Evolutionary conservation across 2,329 filamentous ascomycete genomes (phyloP), one percentile per base, ranked within the genome.

Genomic region (Diaporthe vaccinii): DNA sequence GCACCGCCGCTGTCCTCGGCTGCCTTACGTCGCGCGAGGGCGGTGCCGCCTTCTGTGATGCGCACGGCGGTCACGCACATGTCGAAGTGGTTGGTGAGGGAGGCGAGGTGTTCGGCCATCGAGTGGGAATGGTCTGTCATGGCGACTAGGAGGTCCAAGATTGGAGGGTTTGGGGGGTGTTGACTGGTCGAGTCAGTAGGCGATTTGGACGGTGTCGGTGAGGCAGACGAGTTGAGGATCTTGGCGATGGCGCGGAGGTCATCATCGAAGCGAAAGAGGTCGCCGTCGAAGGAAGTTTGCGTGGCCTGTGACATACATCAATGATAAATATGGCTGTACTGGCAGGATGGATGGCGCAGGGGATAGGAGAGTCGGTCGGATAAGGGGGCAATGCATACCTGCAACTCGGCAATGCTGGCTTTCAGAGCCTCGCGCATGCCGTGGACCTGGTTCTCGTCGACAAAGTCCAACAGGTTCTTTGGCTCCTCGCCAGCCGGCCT

Each of bases 41-140:
- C 72, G 74, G 78, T 73, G 73, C 78, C 75, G 59, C 77, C 57
- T 77, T 79, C 74, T 75, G 77, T 98, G 69, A 96, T 95, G 76
- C 95, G 94, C 58, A 98, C 93, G 0, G 96, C 96, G 1, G 93
- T 96, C 20, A 98, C 94, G 83, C 96, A 98, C 78, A 98, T 91
- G 83, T 98, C 96, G 82, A 98, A 98, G 84, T 98, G 96, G 36
- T 90, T 91, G 10, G 95, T 95, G 5, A 98, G 87, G 0, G 93
- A 95, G 74, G 95, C 91, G 2, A 98, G 90, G 7, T 95, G 89
- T 74, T 93, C 89, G 7, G 96, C 96, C 92, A 97, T 96, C 79
- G 93, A 91, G 77, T 94, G 92, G 0, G 96, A 96, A 78, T 96
- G 92, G 20, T 88, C 88, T 78, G 96, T 92, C 49, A 98, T 88